Conservation (phyloP, 768 basidiomycete genomes). For the Tubosaeta brunneosetosa region DNA sequence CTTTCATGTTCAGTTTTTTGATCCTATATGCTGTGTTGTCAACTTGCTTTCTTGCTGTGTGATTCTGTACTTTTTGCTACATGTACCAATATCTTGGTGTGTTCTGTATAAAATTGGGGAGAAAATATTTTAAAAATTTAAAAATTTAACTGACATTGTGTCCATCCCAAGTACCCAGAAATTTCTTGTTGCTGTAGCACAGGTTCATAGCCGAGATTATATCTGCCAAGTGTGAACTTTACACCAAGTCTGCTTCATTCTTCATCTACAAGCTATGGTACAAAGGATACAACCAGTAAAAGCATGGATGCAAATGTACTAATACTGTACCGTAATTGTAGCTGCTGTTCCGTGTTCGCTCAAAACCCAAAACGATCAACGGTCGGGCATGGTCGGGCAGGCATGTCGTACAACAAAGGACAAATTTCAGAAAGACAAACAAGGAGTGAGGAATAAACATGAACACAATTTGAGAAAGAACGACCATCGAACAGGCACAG, state of each 20-base stretch:
- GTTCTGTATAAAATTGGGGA: constrained; percentile 6
- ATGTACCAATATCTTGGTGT: constrained; percentile 1
- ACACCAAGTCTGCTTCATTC: background rate
- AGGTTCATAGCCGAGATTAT: no score
- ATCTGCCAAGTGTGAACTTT: background rate
- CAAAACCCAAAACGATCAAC: constrained; percentile 13
- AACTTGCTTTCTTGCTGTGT: constrained; percentile 17
- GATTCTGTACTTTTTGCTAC: background rate
- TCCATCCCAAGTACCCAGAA: background rate
- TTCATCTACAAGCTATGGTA: constrained; percentile 22
- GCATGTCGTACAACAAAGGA: constrained; percentile 16
- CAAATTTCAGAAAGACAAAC: background rate
- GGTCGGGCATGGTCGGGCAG: background rate
- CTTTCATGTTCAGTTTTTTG: background rate
- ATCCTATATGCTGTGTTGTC: constrained; percentile 11
- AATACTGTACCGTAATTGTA: constrained; percentile 18
- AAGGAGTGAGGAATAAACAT: background rate
- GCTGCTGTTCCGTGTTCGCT: constrained; percentile 1
- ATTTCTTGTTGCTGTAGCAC: background rate
- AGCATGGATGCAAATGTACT: constrained; percentile 5
- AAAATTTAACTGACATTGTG: constrained; percentile 2
- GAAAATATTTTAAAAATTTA: constrained; percentile 3
- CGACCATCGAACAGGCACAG: constrained; percentile 1
- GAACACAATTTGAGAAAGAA: background rate
- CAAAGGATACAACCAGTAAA: constrained; percentile 23